Base-by-base conservation (phyloP, 2,329 filamentous ascomycete species). In the Acephala macrosclerotiorum region DNA sequence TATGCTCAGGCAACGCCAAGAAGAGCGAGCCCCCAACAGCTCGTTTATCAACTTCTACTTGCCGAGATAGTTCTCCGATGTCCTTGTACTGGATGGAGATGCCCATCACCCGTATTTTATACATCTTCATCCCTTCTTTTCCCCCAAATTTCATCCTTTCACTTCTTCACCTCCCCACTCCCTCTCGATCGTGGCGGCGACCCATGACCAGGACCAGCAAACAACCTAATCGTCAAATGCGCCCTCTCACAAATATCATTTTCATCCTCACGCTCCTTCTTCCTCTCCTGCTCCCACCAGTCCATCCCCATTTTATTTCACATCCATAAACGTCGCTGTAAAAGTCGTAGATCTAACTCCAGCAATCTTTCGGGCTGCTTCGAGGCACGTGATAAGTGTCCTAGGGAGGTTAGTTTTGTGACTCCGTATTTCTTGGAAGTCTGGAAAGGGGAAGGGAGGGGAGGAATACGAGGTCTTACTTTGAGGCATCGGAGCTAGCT, bases 271-370 rank as follows among this genome's bases (percentile, higher is more conserved):
- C 47, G 11, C 16, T 29, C 47, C 2, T 29, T 22, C 25, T 3
- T 8, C 3, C 47, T n/a, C 47, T 18, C 20, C 47, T 11, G 14
- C 47, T 26, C 11, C 11, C 7, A 16, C 47, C 22, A 9, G 9
- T 20, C 11, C 29, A 2, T 8, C 16, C 25, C 29, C 25, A 11
- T 51, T 22, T 18, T 12, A 2, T 14, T 2, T 20, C 8, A 26
- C 25, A 36, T 35, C 35, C 25, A 29, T 22, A 8, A 57, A 57
- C 3, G 33, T 57, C 18, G 25, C 53, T 26, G 53, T 57, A n/a
- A 57, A 57, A 9, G 53, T 57, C 16, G 53, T 57, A 12, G 29
- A 36, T 11, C 53, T 29, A 3, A 57, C 29, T 57, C 53, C 53
- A 11, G 53, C 29, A 20, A 57, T 29, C 16, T 51, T 51, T 16